Conservation (phyloP, 768 basidiomycete species). For the Suillus subaureus region DNA sequence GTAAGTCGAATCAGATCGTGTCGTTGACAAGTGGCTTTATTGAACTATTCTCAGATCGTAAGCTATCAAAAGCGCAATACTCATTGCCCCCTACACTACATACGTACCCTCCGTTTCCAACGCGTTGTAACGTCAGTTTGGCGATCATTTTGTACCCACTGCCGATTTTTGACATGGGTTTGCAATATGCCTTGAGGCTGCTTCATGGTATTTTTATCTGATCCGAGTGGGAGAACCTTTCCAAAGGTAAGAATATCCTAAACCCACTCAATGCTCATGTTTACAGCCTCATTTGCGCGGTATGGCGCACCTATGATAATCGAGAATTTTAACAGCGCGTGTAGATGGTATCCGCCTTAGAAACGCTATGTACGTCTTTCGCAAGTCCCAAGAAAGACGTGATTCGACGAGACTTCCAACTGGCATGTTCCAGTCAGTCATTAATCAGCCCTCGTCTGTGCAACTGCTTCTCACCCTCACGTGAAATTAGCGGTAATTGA, state of each 20-base stretch:
- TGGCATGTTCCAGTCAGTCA: neutral
- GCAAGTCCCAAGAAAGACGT: neutral
- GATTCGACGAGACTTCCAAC: neutral
- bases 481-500: neutral
- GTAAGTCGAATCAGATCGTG: neutral
- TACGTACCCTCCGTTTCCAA: neutral
- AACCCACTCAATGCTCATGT: too few species aligned
- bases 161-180: too few species aligned
- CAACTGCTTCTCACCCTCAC: neutral
- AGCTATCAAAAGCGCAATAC: neutral
- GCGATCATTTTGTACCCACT: neutral
- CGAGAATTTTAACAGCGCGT: neutral
- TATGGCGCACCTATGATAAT: too few species aligned
- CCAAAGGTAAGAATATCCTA: too few species aligned
- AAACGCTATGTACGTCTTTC: neutral
- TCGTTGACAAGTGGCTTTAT: neutral
- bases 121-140: neutral
- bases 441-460: neutral
- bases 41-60: neutral
- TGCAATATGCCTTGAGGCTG: neutral
- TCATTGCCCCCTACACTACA: neutral
- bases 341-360: neutral
- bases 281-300: too few species aligned
- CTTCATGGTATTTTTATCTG: neutral
- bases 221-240: neutral